A percentile compares a stretch with the other conserved stretches of the same genome.
These are phyloP conservation scores for Pyrenula aspistea DNA, from an alignment of 495 filamentous ascomycete genomes.

Conservation along the genomic window DNA sequence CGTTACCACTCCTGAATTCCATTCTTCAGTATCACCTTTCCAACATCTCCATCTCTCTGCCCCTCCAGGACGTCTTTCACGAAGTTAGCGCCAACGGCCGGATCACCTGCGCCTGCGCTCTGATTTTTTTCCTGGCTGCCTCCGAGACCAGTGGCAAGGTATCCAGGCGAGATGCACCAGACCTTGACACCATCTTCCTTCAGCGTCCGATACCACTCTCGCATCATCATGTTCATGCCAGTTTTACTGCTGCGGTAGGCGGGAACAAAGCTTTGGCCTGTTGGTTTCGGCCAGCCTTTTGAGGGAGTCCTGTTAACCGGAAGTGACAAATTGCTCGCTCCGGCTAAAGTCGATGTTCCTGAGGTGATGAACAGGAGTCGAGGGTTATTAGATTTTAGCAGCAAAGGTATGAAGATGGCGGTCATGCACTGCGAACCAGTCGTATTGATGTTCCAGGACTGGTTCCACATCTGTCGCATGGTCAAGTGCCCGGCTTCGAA, in stretches of 20 bases:
- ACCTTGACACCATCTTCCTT: constrained; percentile 50
- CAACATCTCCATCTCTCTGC: constrained; percentile 31
- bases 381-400: constrained; percentile 28
- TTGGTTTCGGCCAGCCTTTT: constrained; percentile 35
- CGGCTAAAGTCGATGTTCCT: constrained; percentile 32
- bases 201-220: constrained; percentile 39
- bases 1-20: constrained; percentile 31
- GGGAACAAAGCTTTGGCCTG: constrained; percentile 3
- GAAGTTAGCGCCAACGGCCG: constrained; percentile 27
- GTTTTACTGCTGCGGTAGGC: constrained; percentile 45
- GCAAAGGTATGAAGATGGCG: constrained; percentile 27
- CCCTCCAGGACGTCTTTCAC: constrained; percentile 34
- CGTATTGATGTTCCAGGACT: constrained; percentile 45
- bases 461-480: constrained; percentile 31
- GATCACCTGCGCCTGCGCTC: constrained; percentile 29
- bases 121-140: constrained; percentile 18
- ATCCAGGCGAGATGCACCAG: constrained; percentile 41
- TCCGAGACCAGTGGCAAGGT: constrained; percentile 40
- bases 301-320: constrained; percentile 20
- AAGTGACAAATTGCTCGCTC: constrained; percentile 14
- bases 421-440: constrained; percentile 38
- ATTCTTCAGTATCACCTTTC: constrained; percentile 23
- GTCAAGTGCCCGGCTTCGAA: constrained; percentile 17
- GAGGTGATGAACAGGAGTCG: constrained; percentile 38
- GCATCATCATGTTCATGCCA: constrained; percentile 56